A percentile compares a stretch with the other conserved stretches of the same genome.
phyloP scores from a whole-genome alignment of 495 filamentous ascomycete genomes.

The Penicillium ucsense region DNA sequence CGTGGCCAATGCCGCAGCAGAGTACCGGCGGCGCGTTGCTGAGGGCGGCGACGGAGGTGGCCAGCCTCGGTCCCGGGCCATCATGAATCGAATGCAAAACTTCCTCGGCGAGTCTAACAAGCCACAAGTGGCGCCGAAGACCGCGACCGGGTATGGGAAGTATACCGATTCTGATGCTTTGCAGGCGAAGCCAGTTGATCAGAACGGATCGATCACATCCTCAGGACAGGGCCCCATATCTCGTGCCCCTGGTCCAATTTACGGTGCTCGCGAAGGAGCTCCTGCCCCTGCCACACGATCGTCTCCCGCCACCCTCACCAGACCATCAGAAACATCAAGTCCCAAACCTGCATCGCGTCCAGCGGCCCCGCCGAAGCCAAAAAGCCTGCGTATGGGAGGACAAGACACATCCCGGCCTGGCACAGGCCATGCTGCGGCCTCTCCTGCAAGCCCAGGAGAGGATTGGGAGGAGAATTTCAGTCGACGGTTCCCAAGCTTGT shows the following conservation, averaged over 20 bases:
- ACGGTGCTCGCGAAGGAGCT: constrained; percentile 8
- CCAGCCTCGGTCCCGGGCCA: constrained; percentile 58
- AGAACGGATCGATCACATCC: constrained; percentile 5
- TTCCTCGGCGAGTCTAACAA: constrained; percentile 73
- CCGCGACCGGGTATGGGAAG: constrained; percentile 80
- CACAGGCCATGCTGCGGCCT: constrained; percentile 15
- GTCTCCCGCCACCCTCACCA: not conserved
- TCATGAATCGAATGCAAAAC: constrained; percentile 81
- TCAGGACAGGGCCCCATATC: constrained; percentile 6
- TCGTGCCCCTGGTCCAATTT: constrained; percentile 12
- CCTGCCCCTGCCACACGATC: constrained; percentile 8
- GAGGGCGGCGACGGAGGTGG: constrained; percentile 45
- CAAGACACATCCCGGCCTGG: constrained; percentile 11
- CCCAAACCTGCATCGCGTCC: constrained; percentile 29
- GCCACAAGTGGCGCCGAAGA: constrained; percentile 49
- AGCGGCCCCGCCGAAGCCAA: constrained; percentile 51
- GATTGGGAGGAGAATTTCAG: constrained; percentile 70
- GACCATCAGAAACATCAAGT: no score
- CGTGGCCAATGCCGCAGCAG: constrained; percentile 86
- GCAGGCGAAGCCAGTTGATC: constrained; percentile 27
- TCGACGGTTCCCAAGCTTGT: constrained; percentile 71
- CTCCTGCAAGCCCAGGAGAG: constrained; percentile 29
- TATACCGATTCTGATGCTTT: constrained; percentile 53
- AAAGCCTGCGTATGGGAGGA: constrained; percentile 42
- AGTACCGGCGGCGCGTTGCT: constrained; percentile 72